Base-by-base conservation (phyloP, 192 early-diverging fungal genomes). In the Umbelopsis sp. region DNA sequence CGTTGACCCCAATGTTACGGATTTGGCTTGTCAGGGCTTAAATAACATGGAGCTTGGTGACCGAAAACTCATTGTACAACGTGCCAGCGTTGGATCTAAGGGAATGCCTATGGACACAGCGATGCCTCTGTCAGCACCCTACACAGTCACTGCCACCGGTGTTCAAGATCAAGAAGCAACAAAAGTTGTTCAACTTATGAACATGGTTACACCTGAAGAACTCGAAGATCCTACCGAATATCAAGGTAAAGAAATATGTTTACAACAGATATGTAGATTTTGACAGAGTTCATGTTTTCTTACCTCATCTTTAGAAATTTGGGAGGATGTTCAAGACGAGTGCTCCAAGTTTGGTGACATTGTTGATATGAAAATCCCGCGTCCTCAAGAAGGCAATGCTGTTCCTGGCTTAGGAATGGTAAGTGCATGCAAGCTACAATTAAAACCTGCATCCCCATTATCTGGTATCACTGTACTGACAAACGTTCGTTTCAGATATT, bases 21-120 rank as follows among this genome's bases (percentile, higher is more conserved):
- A 99, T 72, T 83, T 95, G 45, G 97, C 94, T 14, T 97, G 95
- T 74, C 88, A 97, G 75, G 96, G 95, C 2, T 88, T 99, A 29
- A 97, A 98, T 74, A 93, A 95, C 43, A 93, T 99, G 91, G 94
- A 96, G 74, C 78, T 99, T 4, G 95, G 94, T 51, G 97, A 98
- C 74, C 91, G 91, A 34, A 95, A 93, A 72, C 79, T 99, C 16
- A 90, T 98, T 26, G 96, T 98, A 22, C 97, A 99, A 82, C 87
- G 95, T 21, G 97, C 97, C 8, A 93, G 89, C 56, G 85, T 96
- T 16, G 95, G 95, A 24, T 88, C 93, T 4, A 90, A 82, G 66
- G 78, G n/a, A 70, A 74, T 52, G 76, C 69, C 47, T 22, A 38
- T 54, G 62, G 69, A 68, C 50, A 31, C 45, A 53, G 49, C 12